Evolutionary conservation across 129 eudicot genomes (phyloP).

Genomic region (Daucus carota): DNA sequence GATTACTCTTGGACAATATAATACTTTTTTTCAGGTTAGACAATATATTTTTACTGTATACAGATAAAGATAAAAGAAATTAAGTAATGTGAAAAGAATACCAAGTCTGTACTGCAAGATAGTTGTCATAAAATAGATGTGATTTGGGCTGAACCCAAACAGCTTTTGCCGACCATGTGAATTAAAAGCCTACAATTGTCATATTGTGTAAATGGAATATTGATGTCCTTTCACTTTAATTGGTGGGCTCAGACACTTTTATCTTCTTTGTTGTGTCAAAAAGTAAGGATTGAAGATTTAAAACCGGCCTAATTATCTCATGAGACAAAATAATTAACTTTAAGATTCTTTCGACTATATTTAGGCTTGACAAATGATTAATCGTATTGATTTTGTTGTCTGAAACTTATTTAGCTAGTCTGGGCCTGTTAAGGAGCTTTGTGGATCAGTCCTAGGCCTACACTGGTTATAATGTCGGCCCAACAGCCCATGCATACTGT

Average conservation of each 20-base stretch:
- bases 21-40: too few relatives aligned
- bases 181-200: constrained; percentile 2
- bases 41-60: too few relatives aligned
- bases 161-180: not conserved
- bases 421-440: not conserved
- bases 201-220: not conserved
- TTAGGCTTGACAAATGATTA: too few relatives aligned
- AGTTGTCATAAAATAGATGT: not conserved
- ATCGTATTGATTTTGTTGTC: too few relatives aligned
- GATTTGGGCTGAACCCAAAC: constrained; percentile 3
- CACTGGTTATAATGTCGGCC: not conserved
- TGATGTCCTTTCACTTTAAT: not conserved
- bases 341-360: too few relatives aligned
- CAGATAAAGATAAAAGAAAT: too few relatives aligned
- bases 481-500: not conserved
- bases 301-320: not conserved
- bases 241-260: not conserved
- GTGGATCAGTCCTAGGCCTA: not conserved
- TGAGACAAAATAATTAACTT: too few relatives aligned
- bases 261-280: not conserved
- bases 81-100: constrained; percentile 4
- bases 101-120: not conserved
- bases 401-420: too few relatives aligned
- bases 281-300: not conserved
- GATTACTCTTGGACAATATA: not conserved